Evolutionary conservation across 306 rosid genomes (phyloP).

Genomic region (Cucumis hystrix): DNA sequence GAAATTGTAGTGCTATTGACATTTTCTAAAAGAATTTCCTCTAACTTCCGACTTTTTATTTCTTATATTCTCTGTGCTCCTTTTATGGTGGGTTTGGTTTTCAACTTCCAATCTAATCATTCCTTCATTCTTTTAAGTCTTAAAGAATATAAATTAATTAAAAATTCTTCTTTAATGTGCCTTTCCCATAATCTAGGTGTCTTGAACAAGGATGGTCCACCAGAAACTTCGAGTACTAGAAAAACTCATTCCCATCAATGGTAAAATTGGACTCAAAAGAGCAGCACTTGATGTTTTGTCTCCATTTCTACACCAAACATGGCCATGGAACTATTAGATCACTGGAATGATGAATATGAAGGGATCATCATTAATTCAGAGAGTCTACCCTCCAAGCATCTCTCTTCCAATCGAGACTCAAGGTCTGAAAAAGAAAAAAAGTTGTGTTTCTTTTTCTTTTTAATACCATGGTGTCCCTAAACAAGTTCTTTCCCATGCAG

Average conservation of each 20-base stretch:
- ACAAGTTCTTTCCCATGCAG: slow-evolving; percentile 2
- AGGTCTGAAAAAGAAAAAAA: slow-evolving; percentile 12
- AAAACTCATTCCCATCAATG: background rate
- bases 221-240: background rate
- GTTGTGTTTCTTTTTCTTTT: background rate
- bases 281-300: slow-evolving; percentile 13
- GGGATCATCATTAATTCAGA: slow-evolving; percentile 28
- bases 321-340: slow-evolving; percentile 18
- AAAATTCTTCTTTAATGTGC: background rate
- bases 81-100: background rate
- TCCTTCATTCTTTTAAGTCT: background rate
- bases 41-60: background rate
- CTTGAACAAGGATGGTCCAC: background rate
- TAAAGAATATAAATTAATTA: background rate
- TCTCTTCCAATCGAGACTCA: slow-evolving; percentile 20
- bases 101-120: background rate
- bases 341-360: slow-evolving; percentile 27
- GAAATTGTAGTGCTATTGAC: background rate
- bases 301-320: slow-evolving; percentile 17
- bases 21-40: background rate
- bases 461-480: background rate
- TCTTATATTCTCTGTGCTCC: background rate
- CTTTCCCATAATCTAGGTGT: background rate
- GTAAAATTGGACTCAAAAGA: slow-evolving; percentile 8
- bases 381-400: slow-evolving; percentile 30